Percentiles rank a stretch among this genome's conserved stretches.
These are phyloP conservation scores for Niveomyces coronatus DNA, from an alignment of 2,329 filamentous ascomycete species.

Conservation along the genomic window DNA sequence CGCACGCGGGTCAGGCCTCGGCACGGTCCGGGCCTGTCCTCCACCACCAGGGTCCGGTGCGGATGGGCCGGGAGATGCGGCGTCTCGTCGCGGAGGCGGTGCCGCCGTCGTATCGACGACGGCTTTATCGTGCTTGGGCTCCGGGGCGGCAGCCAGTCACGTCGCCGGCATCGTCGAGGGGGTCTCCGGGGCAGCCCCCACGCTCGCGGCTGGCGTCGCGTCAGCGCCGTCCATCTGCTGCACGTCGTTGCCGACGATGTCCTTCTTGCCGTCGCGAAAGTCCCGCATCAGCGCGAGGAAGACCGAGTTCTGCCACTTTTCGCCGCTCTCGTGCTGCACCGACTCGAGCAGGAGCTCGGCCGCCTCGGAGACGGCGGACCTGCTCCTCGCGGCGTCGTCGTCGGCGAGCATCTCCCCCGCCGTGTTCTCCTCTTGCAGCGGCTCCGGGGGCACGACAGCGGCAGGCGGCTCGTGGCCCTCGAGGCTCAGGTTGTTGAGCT, in stretches of 20 bases:
- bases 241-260: slow-evolving; percentile 32
- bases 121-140: too few relatives aligned
- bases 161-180: background rate
- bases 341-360: slow-evolving; percentile 32
- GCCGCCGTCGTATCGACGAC: background rate
- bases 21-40: background rate
- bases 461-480: slow-evolving; percentile 5
- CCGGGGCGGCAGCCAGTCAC: slow-evolving; percentile 4
- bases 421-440: slow-evolving; percentile 12
- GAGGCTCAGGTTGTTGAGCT: slow-evolving; percentile 23
- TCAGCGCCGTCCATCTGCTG: slow-evolving; percentile 17
- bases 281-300: slow-evolving; percentile 36
- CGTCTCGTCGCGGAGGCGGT: background rate
- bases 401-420: slow-evolving; percentile 9
- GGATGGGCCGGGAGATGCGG: background rate
- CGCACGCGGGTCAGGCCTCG: background rate
- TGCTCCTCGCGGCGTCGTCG: slow-evolving; percentile 14
- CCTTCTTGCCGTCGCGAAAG: slow-evolving; percentile 33
- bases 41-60: background rate
- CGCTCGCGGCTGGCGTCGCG: slow-evolving; percentile 4
- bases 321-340: slow-evolving; percentile 33
- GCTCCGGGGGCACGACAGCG: slow-evolving; percentile 7
- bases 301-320: slow-evolving; percentile 37
- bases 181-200: background rate
- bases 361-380: slow-evolving; percentile 31